Percentiles rank a stretch among this genome's conserved stretches.
Conservation (phyloP, 768 basidiomycete species). For the Thelephora aurantiotincta region DNA sequence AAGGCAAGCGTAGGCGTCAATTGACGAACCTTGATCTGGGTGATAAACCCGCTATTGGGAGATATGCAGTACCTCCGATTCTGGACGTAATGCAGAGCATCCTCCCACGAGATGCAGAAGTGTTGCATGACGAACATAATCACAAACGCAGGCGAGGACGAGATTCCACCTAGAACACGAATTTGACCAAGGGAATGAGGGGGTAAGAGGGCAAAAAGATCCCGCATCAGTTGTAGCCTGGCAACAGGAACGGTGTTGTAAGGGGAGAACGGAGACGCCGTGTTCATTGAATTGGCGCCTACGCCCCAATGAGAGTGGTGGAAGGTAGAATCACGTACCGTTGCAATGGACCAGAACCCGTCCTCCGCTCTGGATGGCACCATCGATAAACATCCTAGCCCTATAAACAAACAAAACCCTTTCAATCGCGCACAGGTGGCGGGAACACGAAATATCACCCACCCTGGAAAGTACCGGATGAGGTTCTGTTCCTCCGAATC, state of each 20-base stretch:
- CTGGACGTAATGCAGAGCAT: conserved; percentile 78
- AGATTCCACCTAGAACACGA: conserved; percentile 61
- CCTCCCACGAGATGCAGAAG: conserved; percentile 72
- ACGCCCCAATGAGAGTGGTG: background rate
- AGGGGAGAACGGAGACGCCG: background rate
- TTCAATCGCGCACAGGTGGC: background rate
- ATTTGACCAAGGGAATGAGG: background rate
- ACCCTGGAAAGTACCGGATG: conserved; percentile 83
- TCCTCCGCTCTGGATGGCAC: conserved; percentile 51
- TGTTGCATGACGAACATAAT: conserved; percentile 92
- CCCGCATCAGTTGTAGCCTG: background rate
- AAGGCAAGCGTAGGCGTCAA: background rate
- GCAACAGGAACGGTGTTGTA: too few species aligned
- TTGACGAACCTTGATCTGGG: conserved; percentile 68
- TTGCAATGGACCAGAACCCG: conserved; percentile 85
- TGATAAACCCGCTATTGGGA: conserved; percentile 83
- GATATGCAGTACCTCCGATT: conserved; percentile 89
- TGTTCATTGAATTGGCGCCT: background rate
- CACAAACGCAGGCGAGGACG: conserved; percentile 76
- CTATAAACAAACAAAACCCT: conserved; percentile 21
- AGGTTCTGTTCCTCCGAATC: conserved; percentile 94
- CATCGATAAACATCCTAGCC: conserved; percentile 63
- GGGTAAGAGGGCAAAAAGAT: background rate
- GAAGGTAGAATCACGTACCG: conserved; percentile 29
- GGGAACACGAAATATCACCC: conserved; percentile 12